These are phyloP conservation scores for Takashimella tepidaria DNA, from an alignment of 1,284 basidiomycete species.

Conservation along the genomic window DNA sequence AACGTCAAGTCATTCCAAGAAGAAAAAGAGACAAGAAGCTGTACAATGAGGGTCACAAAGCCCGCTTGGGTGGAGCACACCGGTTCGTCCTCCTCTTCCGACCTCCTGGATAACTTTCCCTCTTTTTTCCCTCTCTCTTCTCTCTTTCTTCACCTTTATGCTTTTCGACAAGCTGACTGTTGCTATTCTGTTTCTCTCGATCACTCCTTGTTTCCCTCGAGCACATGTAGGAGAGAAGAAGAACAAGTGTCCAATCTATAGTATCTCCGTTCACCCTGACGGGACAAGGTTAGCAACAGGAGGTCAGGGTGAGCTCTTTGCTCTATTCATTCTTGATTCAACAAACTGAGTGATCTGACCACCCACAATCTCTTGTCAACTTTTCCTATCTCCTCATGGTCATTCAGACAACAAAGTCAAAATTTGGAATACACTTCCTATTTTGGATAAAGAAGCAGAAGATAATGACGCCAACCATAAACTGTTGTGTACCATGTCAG, in stretches of 20 bases:
- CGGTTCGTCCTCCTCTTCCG: no score
- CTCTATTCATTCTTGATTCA: not conserved
- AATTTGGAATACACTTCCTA: slow-evolving; percentile 94
- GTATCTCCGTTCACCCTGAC: slow-evolving; percentile 90
- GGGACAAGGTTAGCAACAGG: slow-evolving; percentile 93
- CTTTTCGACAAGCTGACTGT: not conserved
- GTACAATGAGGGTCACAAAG: slow-evolving; percentile 45
- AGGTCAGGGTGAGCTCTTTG: slow-evolving; percentile 56
- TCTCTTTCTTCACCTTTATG: not conserved
- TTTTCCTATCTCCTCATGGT: not conserved
- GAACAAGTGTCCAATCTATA: slow-evolving; percentile 83
- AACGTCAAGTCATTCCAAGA: no score
- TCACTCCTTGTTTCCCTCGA: slow-evolving; percentile 9
- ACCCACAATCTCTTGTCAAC: no score
- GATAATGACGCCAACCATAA: slow-evolving; percentile 73
- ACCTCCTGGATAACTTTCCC: no score
- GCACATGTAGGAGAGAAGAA: slow-evolving; percentile 47
- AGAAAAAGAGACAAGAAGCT: not conserved
- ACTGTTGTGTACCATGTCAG: slow-evolving; percentile 80
- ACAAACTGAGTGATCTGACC: no score
- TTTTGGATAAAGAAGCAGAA: slow-evolving; percentile 69
- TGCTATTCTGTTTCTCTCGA: not conserved
- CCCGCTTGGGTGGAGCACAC: slow-evolving; percentile 48
- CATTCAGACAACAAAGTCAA: slow-evolving; percentile 78
- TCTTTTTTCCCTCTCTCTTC: no score